Percentiles rank a stretch among this genome's conserved stretches.
These are phyloP conservation scores for Lentinus brumalis DNA, from an alignment of 768 basidiomycete genomes.

Conservation along the genomic window DNA sequence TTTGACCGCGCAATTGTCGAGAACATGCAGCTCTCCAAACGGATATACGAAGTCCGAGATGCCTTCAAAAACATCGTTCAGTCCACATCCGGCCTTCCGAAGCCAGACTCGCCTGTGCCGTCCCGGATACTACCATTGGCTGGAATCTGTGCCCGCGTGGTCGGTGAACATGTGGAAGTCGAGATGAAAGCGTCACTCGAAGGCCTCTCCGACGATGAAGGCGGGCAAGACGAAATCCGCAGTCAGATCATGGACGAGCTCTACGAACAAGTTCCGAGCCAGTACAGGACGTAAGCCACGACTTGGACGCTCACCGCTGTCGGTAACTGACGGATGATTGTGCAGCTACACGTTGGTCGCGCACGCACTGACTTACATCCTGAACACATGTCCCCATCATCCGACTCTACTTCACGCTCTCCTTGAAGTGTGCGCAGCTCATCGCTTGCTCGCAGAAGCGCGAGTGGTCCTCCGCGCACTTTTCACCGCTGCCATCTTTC, in stretches of 20 bases:
- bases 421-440: constrained; percentile 51
- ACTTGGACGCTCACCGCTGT: background rate
- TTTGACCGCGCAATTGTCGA: constrained; percentile 37
- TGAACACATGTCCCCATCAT: constrained; percentile 47
- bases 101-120: background rate
- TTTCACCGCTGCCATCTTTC: constrained; percentile 41
- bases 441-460: constrained; percentile 46
- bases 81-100: constrained; percentile 31
- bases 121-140: constrained; percentile 40
- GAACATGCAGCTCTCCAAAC: constrained; percentile 46
- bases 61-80: constrained; percentile 54
- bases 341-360: constrained; percentile 50
- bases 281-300: constrained; percentile 49
- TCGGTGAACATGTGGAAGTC: constrained; percentile 49
- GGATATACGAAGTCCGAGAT: constrained; percentile 55
- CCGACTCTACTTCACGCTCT: constrained; percentile 51
- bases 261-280: constrained; percentile 54
- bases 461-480: constrained; percentile 43
- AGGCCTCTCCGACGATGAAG: constrained; percentile 30
- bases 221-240: constrained; percentile 25
- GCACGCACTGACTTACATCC: constrained; percentile 52
- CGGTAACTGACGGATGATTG: background rate
- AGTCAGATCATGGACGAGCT: constrained; percentile 38
- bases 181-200: constrained; percentile 27
- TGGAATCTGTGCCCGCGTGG: constrained; percentile 46